These are phyloP conservation scores for Eucalyptus cloeziana DNA, from an alignment of 345 rosid genomes.

Conservation along the genomic window DNA sequence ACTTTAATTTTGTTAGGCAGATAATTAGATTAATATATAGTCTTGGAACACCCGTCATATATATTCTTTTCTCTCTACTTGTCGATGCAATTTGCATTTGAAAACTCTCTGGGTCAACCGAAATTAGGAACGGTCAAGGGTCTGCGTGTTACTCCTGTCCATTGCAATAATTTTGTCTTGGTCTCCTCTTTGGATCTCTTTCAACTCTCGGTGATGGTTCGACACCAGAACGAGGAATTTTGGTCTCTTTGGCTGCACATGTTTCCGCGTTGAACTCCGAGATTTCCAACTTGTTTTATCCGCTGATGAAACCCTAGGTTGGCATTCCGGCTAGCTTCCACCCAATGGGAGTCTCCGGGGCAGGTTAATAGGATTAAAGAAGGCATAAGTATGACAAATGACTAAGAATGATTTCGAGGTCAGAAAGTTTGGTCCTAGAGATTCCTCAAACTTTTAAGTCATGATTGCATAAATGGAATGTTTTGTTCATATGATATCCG, in stretches of 20 bases:
- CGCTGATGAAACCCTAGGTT: not conserved
- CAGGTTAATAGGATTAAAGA: not conserved
- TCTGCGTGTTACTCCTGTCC: not conserved
- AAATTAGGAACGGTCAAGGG: not conserved
- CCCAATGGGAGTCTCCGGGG: not conserved
- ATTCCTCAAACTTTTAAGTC: not conserved
- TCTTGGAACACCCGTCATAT: not conserved
- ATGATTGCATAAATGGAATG: not conserved
- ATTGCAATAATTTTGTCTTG: not conserved
- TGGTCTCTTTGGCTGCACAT: not conserved
- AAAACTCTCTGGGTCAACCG: not conserved
- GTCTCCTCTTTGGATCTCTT: not conserved
- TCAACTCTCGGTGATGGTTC: not conserved
- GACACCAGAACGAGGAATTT: not conserved
- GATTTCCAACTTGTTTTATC: not conserved
- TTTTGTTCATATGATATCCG: not conserved
- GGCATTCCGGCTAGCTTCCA: not conserved
- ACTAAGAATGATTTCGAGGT: not conserved
- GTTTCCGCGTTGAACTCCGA: not conserved
- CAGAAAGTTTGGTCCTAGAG: not conserved
- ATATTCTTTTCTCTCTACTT: not conserved
- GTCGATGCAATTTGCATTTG: too few relatives aligned
- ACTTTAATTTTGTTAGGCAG: not conserved
- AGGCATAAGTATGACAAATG: not conserved
- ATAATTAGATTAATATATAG: not conserved